Base-by-base conservation (phyloP, 225 moss, liverwort and hornwort species). In the Rhytidiadelphus loreus region DNA sequence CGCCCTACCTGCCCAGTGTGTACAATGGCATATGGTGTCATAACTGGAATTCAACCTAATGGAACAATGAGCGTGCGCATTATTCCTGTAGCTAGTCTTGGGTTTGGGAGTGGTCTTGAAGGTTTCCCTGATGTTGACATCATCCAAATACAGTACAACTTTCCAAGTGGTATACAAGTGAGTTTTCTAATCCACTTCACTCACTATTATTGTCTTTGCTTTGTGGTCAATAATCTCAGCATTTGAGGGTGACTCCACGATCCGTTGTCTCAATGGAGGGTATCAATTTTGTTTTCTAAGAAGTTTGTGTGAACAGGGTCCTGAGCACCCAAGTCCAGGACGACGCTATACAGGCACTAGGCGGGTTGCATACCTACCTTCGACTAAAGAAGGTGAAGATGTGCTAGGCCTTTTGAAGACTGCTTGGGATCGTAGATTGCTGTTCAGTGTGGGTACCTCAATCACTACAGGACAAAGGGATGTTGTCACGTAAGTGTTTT, bases 371-470 rank as follows among this genome's bases (percentile, higher is more conserved):
- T 95, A 94, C 80, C 75, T 95, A 78, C 95, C 94, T 81, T 75
- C 35, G 7, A 95, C 82, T 81, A 95, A 92, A 83, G 94, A 95
- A 91, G 95, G 94, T 32, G 94, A 95, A 86, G 92, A 94, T 37
- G 94, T 95, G 70, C 91, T 94, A 28, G 70, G 80, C 63, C 95
- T 94, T 88, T 83, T 95, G 44, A 94, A 90, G 90, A 93, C 57
- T 71, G 95, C 95, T 83, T 95, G 95, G 95, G 92, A 94, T 87
- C 95, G 95, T 28, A 87, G 94, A 83, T 86, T 95, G 87, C 93
- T 95, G 58, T 95, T 95, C 86, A 93, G 93, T 88, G 93, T 95
- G 72, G 95, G 95, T 43, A 95, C 94, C 59, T 94, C 95, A 80
- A 88, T 95, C 52, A 94, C 95, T 52, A 95, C 95, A 88, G 95